Percentiles rank a stretch among this genome's conserved stretches.
Evolutionary conservation across 2,329 filamentous ascomycete genomes (phyloP).

Genomic region (Xylaria sp.): DNA sequence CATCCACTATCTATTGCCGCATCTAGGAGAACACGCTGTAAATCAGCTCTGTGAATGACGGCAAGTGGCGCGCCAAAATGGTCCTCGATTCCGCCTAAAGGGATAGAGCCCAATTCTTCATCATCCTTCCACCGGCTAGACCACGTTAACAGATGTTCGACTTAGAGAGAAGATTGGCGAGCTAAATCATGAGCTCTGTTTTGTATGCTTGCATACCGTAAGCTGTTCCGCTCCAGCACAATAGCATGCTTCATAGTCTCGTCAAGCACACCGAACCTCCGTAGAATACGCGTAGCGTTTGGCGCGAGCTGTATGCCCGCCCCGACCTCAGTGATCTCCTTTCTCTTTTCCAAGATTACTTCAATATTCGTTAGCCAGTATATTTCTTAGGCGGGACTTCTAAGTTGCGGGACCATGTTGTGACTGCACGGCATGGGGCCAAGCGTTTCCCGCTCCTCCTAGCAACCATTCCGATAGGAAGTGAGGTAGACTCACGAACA

Average conservation of each 20-base stretch:
- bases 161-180: background rate
- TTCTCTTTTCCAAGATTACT: slow-evolving; percentile 51
- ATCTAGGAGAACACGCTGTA: slow-evolving; percentile 41
- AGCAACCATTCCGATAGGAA: background rate
- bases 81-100: slow-evolving; percentile 35
- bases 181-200: background rate
- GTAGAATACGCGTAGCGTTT: slow-evolving; percentile 49
- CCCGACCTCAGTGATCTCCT: slow-evolving; percentile 52
- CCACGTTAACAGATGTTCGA: slow-evolving; percentile 7
- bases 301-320: slow-evolving; percentile 54
- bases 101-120: slow-evolving; percentile 41
- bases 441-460: background rate
- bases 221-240: slow-evolving; percentile 47
- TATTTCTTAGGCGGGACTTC: background rate
- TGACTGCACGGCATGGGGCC: background rate
- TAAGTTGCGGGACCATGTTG: background rate
- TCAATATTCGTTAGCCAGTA: slow-evolving; percentile 27
- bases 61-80: slow-evolving; percentile 43
- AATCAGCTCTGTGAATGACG: slow-evolving; percentile 46
- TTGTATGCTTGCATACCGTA: slow-evolving; percentile 42
- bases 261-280: slow-evolving; percentile 48
- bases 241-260: slow-evolving; percentile 36
- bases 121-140: slow-evolving; percentile 44
- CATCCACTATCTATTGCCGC: slow-evolving; percentile 41
- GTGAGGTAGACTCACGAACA: slow-evolving; percentile 26